Evolutionary conservation across 2,329 filamentous ascomycete genomes (phyloP).

Genomic region (Didymella pinodella): DNA sequence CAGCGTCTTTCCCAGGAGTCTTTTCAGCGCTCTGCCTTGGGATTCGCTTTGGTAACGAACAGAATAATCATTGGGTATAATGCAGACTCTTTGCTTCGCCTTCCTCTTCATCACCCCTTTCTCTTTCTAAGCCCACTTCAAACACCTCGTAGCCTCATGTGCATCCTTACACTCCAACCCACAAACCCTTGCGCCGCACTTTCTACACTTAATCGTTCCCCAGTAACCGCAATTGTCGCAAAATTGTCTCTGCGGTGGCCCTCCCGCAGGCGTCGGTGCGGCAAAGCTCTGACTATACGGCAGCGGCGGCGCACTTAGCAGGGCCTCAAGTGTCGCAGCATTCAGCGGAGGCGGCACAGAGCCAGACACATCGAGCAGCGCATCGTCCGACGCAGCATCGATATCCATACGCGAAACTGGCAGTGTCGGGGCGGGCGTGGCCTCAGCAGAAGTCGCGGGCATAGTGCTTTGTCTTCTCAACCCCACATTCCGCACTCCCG

Average conservation of each 20-base stretch:
- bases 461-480: slow-evolving; percentile 37
- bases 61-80: slow-evolving; percentile 26
- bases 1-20: too few species aligned
- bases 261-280: slow-evolving; percentile 50
- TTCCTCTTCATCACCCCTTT: background rate
- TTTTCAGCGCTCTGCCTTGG: background rate
- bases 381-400: slow-evolving; percentile 52
- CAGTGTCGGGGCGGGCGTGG: slow-evolving; percentile 32
- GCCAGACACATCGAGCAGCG: slow-evolving; percentile 62
- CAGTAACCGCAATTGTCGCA: slow-evolving; percentile 85
- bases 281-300: slow-evolving; percentile 70
- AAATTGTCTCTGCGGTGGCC: slow-evolving; percentile 67
- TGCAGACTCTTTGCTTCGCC: slow-evolving; percentile 7
- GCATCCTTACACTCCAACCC: slow-evolving; percentile 76
- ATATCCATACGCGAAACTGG: slow-evolving; percentile 21
- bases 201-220: slow-evolving; percentile 77
- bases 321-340: slow-evolving; percentile 68
- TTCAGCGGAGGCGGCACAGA: slow-evolving; percentile 66
- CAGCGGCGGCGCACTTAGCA: slow-evolving; percentile 71
- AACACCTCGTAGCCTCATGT: slow-evolving; percentile 72
- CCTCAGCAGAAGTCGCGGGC: slow-evolving; percentile 36
- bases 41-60: background rate
- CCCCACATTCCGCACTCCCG: slow-evolving; percentile 24
- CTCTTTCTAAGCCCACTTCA: slow-evolving; percentile 44
- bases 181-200: slow-evolving; percentile 80